Evolutionary conservation across 1,284 basidiomycete species (phyloP).

Genomic region (Tilletia horrida): DNA sequence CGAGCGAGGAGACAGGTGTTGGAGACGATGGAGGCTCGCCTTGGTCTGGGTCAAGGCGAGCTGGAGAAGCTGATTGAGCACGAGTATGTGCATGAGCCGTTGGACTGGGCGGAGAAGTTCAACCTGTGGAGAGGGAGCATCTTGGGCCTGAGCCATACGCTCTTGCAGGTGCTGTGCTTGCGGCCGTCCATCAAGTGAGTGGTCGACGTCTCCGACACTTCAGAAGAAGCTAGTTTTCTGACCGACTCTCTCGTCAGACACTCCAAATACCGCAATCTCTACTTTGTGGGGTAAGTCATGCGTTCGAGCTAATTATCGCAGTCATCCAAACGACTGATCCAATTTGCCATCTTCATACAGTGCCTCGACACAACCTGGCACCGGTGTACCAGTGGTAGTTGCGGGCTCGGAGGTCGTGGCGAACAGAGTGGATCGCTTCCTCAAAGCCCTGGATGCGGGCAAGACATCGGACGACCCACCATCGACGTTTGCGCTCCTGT

Average conservation of each 20-base stretch:
- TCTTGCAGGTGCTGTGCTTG: constrained; percentile 54
- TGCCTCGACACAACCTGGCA: constrained; percentile 56
- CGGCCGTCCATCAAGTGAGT: constrained; percentile 50
- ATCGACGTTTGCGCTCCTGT: background rate
- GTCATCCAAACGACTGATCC: background rate
- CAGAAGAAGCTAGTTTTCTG: background rate
- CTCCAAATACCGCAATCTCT: constrained; percentile 43
- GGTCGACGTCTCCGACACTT: background rate
- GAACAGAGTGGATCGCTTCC: constrained; percentile 29
- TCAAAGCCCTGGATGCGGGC: constrained; percentile 19
- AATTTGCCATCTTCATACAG: background rate
- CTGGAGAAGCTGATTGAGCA: constrained; percentile 38
- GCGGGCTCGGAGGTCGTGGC: constrained; percentile 45
- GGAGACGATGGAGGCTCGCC: constrained; percentile 35
- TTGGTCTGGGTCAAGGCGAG: constrained; percentile 33
- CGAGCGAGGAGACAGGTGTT: constrained; percentile 43
- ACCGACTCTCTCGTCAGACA: constrained; percentile 25
- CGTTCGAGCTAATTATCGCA: background rate
- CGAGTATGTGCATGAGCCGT: constrained; percentile 51
- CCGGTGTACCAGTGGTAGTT: constrained; percentile 50
- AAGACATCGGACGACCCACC: background rate
- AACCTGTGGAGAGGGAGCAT: constrained; percentile 57
- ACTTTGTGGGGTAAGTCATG: constrained; percentile 51
- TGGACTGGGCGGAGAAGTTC: constrained; percentile 56
- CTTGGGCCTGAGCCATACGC: constrained; percentile 55